Evolutionary conservation across 306 rosid species (phyloP), one percentile per base, ranked within the genome.

Genomic region (Styphnolobium japonicum): DNA sequence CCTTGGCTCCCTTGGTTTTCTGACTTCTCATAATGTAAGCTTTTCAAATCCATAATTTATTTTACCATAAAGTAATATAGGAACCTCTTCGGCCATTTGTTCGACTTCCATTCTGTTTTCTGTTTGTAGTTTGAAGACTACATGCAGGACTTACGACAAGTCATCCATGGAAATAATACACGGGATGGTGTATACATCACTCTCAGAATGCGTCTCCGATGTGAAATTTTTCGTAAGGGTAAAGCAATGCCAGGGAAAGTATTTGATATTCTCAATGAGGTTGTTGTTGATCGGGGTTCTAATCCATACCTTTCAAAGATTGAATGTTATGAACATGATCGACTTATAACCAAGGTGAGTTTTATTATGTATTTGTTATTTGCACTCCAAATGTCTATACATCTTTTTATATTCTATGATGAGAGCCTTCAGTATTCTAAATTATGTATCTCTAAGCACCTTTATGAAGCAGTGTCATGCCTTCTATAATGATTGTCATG

Each of bases 1-100:
- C 86, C 99, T 95, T 70, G 99, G 99, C 36, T 95, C 98, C 71
- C 98, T 95, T 66, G 99, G 99, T 84, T 95, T 95, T 86, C 92
- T 95, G 85, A 85, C 98, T 79, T 89, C 99, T 78, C 99, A 95
- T 82, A 66, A 78, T 31, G 99, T 91, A 89, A 57, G 96, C 81
- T 78, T 83, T 85, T 52, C 21, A 19, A 83, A 73, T 72, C 29
- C 60, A 25, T 78, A 16, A 58, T 79, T 75, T 46, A 22, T 65
- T 84, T 86, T 64, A 29, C 18, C 63, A 65, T 39, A 36, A 82
- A 74, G 63, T 49, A 71, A 40, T 79, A 18, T 15, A 31, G 48
- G 63, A n/a, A 36, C 61, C 71, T 58, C 58, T 48, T 67, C 19
- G 52, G 15, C 33, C 63, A 60, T 29, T 65, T 71, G 48, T 74